Base-by-base conservation (phyloP, 1,139 yeast species). In the Diutina ranongensis region DNA sequence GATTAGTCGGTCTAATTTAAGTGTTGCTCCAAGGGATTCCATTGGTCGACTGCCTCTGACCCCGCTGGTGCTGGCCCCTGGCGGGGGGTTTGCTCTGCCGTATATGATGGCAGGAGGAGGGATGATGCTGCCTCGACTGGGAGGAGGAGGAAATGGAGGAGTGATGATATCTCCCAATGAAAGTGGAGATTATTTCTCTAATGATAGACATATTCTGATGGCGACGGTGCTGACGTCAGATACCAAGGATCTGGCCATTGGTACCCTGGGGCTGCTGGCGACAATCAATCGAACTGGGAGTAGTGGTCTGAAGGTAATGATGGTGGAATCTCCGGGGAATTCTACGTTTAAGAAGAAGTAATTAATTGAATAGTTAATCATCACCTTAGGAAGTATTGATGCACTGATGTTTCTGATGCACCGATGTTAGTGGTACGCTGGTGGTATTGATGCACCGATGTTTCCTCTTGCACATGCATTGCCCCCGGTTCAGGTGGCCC, bases 21-120 rank as follows among this genome's bases (percentile, higher is more conserved):
- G 38, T 13, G 27, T 13, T 3, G 40, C 22, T 28, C 40, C 28
- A 7, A 21, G 22, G n/a, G 40, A 35, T 16, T 22, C 42, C n/a
- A 8, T 16, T 10, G 42, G 21, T 18, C 31, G 28, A 9, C 42
- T 38, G 42, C 42, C 32, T 12, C 42, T 38, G 42, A 38, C 31
- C 21, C 42, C 42, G 20, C 42, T 25, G 42, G 28, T 38, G 20
- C 20, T 21, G 16, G 40, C 40, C 28, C 34, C 34, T n/a, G 28
- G 38, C 40, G 40, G 50, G 40, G 83, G 83, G 1, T 74, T 79
- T 58, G 72, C 78, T 0, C 76, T 83, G 1, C 83, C 85, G 2
- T 79, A 76, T 51, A 62, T 78, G 45, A 59, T 78, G 48, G 81
- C 83, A 0, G 34, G 34, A n/a, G 69, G 81, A 0, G 83, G 82